These are phyloP conservation scores for Pueraria montana DNA, from an alignment of 306 rosid species.

Conservation along the genomic window DNA sequence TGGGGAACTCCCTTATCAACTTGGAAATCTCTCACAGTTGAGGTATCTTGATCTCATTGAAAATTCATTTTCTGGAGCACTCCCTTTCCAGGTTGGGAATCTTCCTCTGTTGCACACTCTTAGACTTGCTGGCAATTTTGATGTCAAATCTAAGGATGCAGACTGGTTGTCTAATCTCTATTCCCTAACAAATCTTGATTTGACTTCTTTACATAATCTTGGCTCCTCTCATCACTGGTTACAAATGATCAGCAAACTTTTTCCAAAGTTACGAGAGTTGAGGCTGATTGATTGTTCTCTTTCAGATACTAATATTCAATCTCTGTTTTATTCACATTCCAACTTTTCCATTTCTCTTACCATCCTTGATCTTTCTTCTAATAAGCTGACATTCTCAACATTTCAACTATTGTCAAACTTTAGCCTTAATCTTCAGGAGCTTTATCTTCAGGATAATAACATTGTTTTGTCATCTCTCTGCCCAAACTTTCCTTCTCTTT, in stretches of 20 bases:
- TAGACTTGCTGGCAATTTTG: too few relatives aligned
- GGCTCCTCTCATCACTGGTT: not conserved
- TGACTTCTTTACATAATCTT: not conserved
- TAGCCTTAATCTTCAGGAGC: not conserved
- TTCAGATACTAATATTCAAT: not conserved
- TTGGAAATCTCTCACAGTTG: too few relatives aligned
- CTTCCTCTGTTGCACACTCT: too few relatives aligned
- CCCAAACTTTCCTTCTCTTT: conserved; percentile 16
- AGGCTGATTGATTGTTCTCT: not conserved
- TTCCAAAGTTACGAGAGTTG: conserved; percentile 7
- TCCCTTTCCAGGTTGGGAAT: too few relatives aligned
- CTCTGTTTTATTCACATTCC: not conserved
- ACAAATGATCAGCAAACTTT: not conserved
- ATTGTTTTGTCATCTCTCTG: not conserved
- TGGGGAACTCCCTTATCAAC: too few relatives aligned
- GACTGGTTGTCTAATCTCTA: too few relatives aligned
- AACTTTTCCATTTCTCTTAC: conserved; percentile 11
- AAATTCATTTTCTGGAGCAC: not conserved
- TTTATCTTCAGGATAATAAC: too few relatives aligned
- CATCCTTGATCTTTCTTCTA: conserved; percentile 12
- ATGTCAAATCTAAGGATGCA: too few relatives aligned
- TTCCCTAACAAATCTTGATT: too few relatives aligned
- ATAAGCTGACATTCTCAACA: not conserved
- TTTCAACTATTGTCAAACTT: conserved; percentile 20
- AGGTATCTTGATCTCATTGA: too few relatives aligned